Evolutionary conservation across 1,284 basidiomycete species (phyloP).

Genomic region (Ustilago lituana): DNA sequence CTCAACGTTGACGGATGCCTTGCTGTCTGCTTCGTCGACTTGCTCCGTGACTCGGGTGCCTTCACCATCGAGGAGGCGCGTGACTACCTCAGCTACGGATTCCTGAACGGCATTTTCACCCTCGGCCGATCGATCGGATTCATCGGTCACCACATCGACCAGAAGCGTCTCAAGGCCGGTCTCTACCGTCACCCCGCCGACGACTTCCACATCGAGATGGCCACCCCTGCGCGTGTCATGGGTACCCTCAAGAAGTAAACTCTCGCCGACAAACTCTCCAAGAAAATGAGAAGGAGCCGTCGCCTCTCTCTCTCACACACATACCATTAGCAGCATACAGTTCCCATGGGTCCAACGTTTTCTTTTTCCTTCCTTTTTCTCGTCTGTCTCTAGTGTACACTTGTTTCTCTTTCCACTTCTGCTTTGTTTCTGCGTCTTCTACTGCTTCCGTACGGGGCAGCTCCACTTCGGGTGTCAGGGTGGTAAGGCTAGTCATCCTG

Average conservation of each 20-base stretch:
- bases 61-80: slow-evolving; percentile 96
- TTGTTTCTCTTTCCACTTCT: slow-evolving; percentile 15
- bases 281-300: slow-evolving; percentile 7
- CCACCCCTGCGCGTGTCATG: slow-evolving; percentile 59
- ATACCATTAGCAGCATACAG: slow-evolving; percentile 23
- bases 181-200: slow-evolving; percentile 68
- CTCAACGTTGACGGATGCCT: slow-evolving; percentile 88
- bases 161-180: slow-evolving; percentile 76
- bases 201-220: slow-evolving; percentile 66
- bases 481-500: slow-evolving; percentile 45
- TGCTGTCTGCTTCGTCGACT: slow-evolving; percentile 96
- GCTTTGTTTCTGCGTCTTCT: slow-evolving; percentile 11
- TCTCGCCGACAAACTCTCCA: too few species aligned
- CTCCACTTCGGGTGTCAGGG: neutral
- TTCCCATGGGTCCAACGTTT: slow-evolving; percentile 12
- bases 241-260: slow-evolving; percentile 52
- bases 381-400: slow-evolving; percentile 31
- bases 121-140: slow-evolving; percentile 97
- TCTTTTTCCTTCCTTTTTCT: slow-evolving; percentile 3
- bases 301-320: neutral
- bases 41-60: slow-evolving; percentile 89
- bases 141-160: slow-evolving; percentile 92
- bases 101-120: slow-evolving; percentile 95
- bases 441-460: neutral
- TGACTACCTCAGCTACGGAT: slow-evolving; percentile 92